Percentiles rank a stretch among this genome's conserved stretches.
Evolutionary conservation across 441 rosid species (phyloP).

Genomic region (Erysimum pusillum): DNA sequence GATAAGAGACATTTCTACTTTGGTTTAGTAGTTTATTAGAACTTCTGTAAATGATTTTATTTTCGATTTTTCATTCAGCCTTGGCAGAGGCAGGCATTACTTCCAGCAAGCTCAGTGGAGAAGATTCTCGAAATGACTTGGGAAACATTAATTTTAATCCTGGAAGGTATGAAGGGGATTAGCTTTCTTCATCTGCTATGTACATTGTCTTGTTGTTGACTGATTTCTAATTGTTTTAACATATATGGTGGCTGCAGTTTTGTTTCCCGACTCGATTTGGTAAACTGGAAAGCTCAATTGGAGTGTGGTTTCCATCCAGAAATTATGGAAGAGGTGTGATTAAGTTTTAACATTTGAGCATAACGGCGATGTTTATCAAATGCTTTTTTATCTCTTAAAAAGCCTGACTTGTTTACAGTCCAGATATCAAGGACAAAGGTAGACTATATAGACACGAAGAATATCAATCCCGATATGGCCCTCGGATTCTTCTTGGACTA

Average conservation of each 20-base stretch:
- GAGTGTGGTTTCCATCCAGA: conserved; percentile 65
- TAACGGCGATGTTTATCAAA: conserved; percentile 30
- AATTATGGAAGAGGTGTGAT: conserved; percentile 70
- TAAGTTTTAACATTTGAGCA: conserved; percentile 25
- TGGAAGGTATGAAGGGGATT: conserved; percentile 57
- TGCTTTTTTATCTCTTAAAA: conserved; percentile 55
- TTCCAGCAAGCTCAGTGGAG: conserved; percentile 62
- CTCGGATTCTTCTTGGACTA: conserved; percentile 80
- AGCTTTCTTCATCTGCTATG: conserved; percentile 10
- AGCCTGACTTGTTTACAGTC: conserved; percentile 93
- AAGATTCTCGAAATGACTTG: conserved; percentile 43
- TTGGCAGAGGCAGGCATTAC: conserved; percentile 88
- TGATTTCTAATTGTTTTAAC: background rate
- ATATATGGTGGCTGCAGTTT: conserved; percentile 59
- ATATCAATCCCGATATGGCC: conserved; percentile 58
- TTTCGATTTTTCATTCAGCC: conserved; percentile 54
- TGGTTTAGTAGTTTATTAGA: background rate
- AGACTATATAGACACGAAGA: conserved; percentile 87
- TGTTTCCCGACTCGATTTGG: conserved; percentile 74
- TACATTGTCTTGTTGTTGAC: conserved; percentile 4
- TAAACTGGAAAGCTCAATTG: conserved; percentile 86
- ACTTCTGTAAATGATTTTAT: background rate
- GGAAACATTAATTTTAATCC: conserved; percentile 57
- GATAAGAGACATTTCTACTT: conserved; percentile 5
- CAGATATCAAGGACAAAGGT: conserved; percentile 90